A percentile compares a stretch with the other conserved stretches of the same genome.
These are phyloP conservation scores for Aurinia saxatilis DNA, from an alignment of 345 rosid species.

Conservation along the genomic window DNA sequence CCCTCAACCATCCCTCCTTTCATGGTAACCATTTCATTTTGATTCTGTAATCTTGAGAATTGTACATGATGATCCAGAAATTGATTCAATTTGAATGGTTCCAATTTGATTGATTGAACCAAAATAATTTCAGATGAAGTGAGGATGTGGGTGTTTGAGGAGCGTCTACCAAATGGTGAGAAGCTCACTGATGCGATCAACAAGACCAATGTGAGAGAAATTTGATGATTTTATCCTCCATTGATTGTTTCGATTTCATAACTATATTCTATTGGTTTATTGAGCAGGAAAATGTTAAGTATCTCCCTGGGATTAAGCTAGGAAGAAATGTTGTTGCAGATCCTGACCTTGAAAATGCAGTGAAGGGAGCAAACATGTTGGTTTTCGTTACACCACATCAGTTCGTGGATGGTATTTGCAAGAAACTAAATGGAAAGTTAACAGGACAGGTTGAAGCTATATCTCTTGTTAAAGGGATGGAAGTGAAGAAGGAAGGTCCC, in stretches of 20 bases:
- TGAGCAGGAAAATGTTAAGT: conserved; percentile 74
- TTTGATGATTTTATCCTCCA: neutral
- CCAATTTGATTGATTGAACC: too few species aligned
- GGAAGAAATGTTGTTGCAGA: conserved; percentile 82
- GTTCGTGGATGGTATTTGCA: conserved; percentile 84
- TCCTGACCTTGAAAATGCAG: conserved; percentile 86
- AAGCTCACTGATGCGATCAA: conserved; percentile 88
- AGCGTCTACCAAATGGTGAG: conserved; percentile 76
- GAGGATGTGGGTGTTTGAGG: conserved; percentile 98
- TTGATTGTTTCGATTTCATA: neutral
- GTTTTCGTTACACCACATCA: conserved; percentile 96
- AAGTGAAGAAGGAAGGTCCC: conserved; percentile 91
- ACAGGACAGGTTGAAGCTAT: conserved; percentile 60
- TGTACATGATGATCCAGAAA: too few species aligned
- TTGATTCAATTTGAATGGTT: neutral
- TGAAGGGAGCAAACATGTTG: conserved; percentile 80
- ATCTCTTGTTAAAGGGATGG: conserved; percentile 97
- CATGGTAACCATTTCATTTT: conserved; percentile 40
- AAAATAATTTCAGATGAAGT: conserved; percentile 92
- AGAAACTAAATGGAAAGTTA: conserved; percentile 64
- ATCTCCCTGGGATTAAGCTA: conserved; percentile 86
- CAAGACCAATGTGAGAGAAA: conserved; percentile 55
- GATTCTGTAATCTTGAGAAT: neutral
- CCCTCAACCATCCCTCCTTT: conserved; percentile 61
- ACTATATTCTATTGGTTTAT: neutral